Conservation (phyloP, 2,329 filamentous ascomycete species). For the Cercospora citrullina region DNA sequence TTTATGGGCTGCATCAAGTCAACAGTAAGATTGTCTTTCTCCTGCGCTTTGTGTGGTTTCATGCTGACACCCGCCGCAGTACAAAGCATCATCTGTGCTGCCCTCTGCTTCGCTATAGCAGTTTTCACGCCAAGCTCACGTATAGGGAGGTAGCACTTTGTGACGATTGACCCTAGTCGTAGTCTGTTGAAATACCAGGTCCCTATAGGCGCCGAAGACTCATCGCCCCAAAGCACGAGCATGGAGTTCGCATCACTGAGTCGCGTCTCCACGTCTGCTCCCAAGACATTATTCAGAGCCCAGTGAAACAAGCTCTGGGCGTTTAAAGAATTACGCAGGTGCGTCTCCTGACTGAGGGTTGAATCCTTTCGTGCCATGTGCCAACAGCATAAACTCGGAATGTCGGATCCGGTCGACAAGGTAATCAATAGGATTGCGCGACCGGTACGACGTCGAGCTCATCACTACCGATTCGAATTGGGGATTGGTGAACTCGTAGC, state of each 20-base stretch:
- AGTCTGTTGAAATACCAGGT: not conserved
- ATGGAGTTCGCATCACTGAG: not conserved
- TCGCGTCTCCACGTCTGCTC: not conserved
- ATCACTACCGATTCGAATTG: not conserved
- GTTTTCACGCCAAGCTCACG: not conserved
- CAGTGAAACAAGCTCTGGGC: not conserved
- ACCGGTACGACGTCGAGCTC: not conserved
- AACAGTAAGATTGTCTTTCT: constrained; percentile 26
- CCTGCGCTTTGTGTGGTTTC: too few species aligned
- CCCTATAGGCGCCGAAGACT: not conserved
- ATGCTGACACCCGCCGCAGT: constrained; percentile 2
- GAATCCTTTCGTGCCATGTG: not conserved
- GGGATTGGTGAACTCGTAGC: not conserved
- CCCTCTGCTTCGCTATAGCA: constrained; percentile 7
- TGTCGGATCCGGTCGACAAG: not conserved
- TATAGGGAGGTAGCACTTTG: not conserved
- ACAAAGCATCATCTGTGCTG: constrained; percentile 18
- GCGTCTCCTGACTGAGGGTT: not conserved
- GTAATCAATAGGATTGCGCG: not conserved
- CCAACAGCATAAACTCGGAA: not conserved
- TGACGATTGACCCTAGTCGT: not conserved
- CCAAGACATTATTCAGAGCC: not conserved
- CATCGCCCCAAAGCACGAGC: not conserved
- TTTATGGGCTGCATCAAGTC: constrained; percentile 31
- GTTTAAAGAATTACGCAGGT: not conserved